Conservation (phyloP, 805 yeast species). For the Starmera caribaea region DNA sequence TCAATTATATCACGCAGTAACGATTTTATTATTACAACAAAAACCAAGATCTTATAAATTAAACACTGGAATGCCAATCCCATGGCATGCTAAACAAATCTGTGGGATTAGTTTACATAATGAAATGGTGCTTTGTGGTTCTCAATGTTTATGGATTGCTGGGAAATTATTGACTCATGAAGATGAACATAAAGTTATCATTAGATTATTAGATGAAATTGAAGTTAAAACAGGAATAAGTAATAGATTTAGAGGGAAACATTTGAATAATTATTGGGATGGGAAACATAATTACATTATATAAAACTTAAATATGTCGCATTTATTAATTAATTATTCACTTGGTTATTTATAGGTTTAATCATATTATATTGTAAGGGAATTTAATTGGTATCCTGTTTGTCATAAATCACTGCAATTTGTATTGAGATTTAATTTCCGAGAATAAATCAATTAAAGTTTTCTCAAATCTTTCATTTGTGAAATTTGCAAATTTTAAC, state of each 20-base stretch:
- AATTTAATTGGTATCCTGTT: no score
- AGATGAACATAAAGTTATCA: conserved; percentile 16
- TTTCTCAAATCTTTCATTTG: conserved; percentile 16
- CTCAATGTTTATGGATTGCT: conserved; percentile 11
- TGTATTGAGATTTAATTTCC: background rate
- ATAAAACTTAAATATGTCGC: background rate
- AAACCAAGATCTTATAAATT: conserved; percentile 25
- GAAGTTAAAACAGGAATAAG: conserved; percentile 13
- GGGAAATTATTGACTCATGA: conserved; percentile 16
- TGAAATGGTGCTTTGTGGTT: conserved; percentile 1
- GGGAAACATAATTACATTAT: background rate
- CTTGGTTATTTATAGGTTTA: background rate
- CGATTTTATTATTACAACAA: conserved; percentile 25
- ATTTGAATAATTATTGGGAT: conserved; percentile 20
- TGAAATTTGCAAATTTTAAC: conserved; percentile 17
- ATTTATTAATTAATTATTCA: background rate
- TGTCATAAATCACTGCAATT: no score
- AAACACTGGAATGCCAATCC: conserved; percentile 7
- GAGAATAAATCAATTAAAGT: background rate
- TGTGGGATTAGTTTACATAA: conserved; percentile 8
- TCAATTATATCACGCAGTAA: conserved; percentile 23
- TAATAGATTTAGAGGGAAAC: conserved; percentile 11
- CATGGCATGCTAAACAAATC: conserved; percentile 13
- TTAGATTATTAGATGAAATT: conserved; percentile 13
- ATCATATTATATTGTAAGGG: no score